A percentile compares a stretch with the other conserved stretches of the same genome.
Conservation (phyloP, 768 basidiomycete genomes). For the Crepidotus variabilis region DNA sequence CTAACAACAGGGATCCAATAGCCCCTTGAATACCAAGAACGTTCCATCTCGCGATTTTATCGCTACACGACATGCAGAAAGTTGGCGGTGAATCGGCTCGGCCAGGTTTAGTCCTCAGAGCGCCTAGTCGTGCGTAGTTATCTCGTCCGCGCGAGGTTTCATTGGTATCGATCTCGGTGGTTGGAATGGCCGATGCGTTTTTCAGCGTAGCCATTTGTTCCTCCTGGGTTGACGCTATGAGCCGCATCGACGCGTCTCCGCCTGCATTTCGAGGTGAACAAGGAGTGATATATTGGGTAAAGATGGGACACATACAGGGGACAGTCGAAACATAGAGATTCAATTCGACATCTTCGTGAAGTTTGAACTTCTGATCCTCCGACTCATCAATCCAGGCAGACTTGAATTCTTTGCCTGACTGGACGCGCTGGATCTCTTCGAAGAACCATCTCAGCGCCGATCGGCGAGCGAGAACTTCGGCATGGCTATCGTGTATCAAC, state of each 20-base stretch:
- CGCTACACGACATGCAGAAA: conserved; percentile 87
- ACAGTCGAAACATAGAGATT: conserved; percentile 69
- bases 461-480: conserved; percentile 86
- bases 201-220: conserved; percentile 69
- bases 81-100: conserved; percentile 86
- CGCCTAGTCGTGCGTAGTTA: conserved; percentile 70
- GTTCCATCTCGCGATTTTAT: conserved; percentile 90
- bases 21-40: conserved; percentile 86
- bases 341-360: conserved; percentile 46
- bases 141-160: conserved; percentile 70
- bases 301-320: conserved; percentile 37
- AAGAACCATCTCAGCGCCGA: conserved; percentile 77
- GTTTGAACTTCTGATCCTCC: conserved; percentile 35
- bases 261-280: conserved; percentile 39
- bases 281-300: conserved; percentile 1
- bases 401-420: conserved; percentile 17
- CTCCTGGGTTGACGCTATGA: conserved; percentile 74
- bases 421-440: conserved; percentile 53
- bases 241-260: conserved; percentile 85
- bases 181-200: conserved; percentile 34
- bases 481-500: conserved; percentile 84
- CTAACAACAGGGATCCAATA: conserved; percentile 50
- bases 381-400: conserved; percentile 49
- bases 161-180: conserved; percentile 24
- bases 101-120: conserved; percentile 91